Conservation (phyloP, 129 eudicot genomes). For the Oenanthe sinensis region DNA sequence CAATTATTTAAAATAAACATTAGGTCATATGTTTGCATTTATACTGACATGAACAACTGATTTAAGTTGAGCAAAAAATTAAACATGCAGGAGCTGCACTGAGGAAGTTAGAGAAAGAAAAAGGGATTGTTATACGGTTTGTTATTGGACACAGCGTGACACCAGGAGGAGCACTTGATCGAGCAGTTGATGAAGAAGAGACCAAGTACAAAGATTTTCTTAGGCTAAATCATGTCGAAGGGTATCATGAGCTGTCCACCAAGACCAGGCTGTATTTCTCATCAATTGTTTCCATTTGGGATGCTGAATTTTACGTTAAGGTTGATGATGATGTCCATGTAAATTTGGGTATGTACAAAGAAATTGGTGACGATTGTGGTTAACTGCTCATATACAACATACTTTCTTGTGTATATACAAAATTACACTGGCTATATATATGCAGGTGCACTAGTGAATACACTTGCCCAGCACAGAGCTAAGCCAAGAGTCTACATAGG, state of each 20-base stretch:
- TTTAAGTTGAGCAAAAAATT: background rate
- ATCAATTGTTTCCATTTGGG: constrained; percentile 51
- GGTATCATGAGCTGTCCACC: constrained; percentile 67
- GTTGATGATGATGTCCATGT: constrained; percentile 77
- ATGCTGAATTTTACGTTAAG: constrained; percentile 69
- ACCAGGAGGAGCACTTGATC: constrained; percentile 60
- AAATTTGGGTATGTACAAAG: constrained; percentile 34
- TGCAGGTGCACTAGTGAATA: constrained; percentile 43
- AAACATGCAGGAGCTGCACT: constrained; percentile 16
- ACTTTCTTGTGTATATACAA: background rate
- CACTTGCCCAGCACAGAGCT: constrained; percentile 43
- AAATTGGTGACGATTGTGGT: background rate
- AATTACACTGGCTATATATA: background rate
- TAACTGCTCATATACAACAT: background rate
- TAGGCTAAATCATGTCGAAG: constrained; percentile 56
- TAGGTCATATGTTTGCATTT: background rate
- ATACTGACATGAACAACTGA: background rate
- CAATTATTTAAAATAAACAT: background rate
- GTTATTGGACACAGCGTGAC: constrained; percentile 69
- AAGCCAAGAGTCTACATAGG: constrained; percentile 61
- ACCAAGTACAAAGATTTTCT: constrained; percentile 51
- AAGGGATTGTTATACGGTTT: constrained; percentile 58
- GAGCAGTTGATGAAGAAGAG: constrained; percentile 47
- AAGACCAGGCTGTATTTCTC: constrained; percentile 64
- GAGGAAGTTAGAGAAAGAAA: constrained; percentile 57